Percentiles rank a stretch among this genome's conserved stretches.
phyloP scores from a whole-genome alignment of 1,284 basidiomycete genomes.

The Fomitopsis pinicola region DNA sequence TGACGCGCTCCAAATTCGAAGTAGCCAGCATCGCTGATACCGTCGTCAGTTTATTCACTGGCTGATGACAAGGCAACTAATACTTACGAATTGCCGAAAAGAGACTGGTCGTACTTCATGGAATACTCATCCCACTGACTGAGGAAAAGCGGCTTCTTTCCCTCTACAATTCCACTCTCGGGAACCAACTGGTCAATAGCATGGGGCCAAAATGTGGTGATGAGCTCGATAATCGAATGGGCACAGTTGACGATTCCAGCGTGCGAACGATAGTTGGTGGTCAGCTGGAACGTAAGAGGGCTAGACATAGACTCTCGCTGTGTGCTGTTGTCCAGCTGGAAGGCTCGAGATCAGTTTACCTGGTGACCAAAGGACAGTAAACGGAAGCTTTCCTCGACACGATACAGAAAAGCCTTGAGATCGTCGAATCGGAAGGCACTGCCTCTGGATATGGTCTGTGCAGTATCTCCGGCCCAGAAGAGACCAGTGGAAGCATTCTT shows the following conservation, averaged over 20 bases:
- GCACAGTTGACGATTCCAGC: conserved; percentile 62
- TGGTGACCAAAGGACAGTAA: too few species aligned
- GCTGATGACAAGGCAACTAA: background rate
- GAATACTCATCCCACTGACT: conserved; percentile 47
- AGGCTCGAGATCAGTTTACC: background rate
- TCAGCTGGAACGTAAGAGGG: conserved; percentile 48
- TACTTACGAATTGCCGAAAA: conserved; percentile 45
- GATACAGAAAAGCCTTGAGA: conserved; percentile 60
- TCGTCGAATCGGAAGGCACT: conserved; percentile 72
- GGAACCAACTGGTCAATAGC: conserved; percentile 56
- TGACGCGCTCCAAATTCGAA: conserved; percentile 68
- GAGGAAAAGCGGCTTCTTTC: conserved; percentile 57
- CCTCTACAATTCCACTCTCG: conserved; percentile 58
- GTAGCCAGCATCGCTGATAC: conserved; percentile 34
- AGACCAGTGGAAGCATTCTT: conserved; percentile 54
- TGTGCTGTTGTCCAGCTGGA: background rate
- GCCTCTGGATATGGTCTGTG: conserved; percentile 70
- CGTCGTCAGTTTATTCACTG: background rate
- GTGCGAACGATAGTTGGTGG: conserved; percentile 68
- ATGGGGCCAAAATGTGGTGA: conserved; percentile 59
- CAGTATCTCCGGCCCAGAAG: conserved; percentile 79
- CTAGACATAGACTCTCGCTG: conserved; percentile 23
- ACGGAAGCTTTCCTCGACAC: conserved; percentile 40
- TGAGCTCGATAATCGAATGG: conserved; percentile 55
- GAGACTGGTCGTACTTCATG: conserved; percentile 50